phyloP scores from a whole-genome alignment of 306 rosid species.

The Cyamopsis tetragonoloba region DNA sequence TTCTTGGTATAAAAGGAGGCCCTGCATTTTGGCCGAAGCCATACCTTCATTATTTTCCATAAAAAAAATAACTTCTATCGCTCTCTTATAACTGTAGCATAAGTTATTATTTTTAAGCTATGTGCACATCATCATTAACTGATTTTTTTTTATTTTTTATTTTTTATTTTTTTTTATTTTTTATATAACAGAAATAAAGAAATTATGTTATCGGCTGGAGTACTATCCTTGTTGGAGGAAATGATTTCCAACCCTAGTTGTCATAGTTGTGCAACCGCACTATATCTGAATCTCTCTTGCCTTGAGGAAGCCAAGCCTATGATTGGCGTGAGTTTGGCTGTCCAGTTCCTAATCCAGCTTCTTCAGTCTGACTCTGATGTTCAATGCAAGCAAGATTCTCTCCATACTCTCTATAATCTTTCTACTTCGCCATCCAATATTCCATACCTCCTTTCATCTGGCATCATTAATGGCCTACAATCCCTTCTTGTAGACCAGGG shows the following conservation, averaged over 20 bases:
- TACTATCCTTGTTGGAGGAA: constrained; percentile 71
- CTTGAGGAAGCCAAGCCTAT: constrained; percentile 78
- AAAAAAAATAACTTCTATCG: neutral
- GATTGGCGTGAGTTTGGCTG: constrained; percentile 71
- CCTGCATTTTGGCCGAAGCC: constrained; percentile 1
- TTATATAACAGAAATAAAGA: constrained; percentile 88
- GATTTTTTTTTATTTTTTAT: neutral
- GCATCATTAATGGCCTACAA: constrained; percentile 58
- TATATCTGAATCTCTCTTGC: constrained; percentile 83
- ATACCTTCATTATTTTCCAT: neutral
- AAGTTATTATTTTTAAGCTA: neutral
- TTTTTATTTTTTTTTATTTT: neutral
- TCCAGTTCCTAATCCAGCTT: constrained; percentile 61
- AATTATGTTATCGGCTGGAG: constrained; percentile 68
- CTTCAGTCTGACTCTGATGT: constrained; percentile 49
- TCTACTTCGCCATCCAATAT: constrained; percentile 62
- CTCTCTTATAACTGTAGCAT: too few species aligned
- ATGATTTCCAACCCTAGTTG: constrained; percentile 59
- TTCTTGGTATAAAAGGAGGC: constrained; percentile 1
- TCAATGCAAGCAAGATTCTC: constrained; percentile 83
- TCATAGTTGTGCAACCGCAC: constrained; percentile 73
- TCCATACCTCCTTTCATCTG: constrained; percentile 63
- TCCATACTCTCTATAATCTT: constrained; percentile 78
- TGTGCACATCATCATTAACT: neutral
- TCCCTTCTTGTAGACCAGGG: constrained; percentile 54